These are phyloP conservation scores for Ascochyta viciae-villosae DNA, from an alignment of 2,329 filamentous ascomycete species.

Conservation along the genomic window DNA sequence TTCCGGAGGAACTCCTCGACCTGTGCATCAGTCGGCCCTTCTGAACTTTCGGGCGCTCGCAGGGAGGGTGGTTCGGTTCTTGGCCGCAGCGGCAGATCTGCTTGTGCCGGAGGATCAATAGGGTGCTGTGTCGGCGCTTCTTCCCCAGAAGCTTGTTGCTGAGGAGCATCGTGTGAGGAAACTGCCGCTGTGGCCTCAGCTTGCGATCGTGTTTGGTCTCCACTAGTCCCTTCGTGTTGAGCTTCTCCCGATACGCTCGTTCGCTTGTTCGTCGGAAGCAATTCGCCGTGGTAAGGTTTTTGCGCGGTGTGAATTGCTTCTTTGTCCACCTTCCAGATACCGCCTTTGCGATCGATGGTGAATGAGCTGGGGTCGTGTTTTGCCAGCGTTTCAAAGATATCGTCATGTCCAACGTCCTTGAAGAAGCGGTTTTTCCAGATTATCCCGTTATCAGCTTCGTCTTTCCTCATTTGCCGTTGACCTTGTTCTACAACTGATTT, in stretches of 20 bases:
- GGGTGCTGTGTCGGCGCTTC: slow-evolving; percentile 7
- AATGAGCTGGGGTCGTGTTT: slow-evolving; percentile 28
- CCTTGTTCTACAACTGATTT: slow-evolving; percentile 47
- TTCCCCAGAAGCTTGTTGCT: slow-evolving; percentile 7
- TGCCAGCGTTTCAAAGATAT: slow-evolving; percentile 35
- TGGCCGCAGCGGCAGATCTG: slow-evolving; percentile 2
- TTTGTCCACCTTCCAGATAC: slow-evolving; percentile 43
- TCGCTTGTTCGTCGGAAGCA: slow-evolving; percentile 35
- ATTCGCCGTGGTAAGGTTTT: slow-evolving; percentile 40
- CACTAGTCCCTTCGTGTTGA: not conserved
- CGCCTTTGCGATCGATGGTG: slow-evolving; percentile 32
- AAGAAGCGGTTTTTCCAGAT: slow-evolving; percentile 54
- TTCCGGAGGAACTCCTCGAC: slow-evolving; percentile 32
- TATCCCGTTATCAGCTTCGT: slow-evolving; percentile 45
- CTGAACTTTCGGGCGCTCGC: slow-evolving; percentile 1
- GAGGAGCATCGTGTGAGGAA: not conserved
- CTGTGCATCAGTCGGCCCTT: slow-evolving; percentile 24
- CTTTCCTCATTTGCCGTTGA: slow-evolving; percentile 52
- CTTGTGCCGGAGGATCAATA: slow-evolving; percentile 6
- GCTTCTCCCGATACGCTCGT: slow-evolving; percentile 1
- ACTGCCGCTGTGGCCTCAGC: not conserved
- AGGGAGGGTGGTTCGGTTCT: not conserved
- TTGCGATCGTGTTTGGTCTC: not conserved
- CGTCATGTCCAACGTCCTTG: slow-evolving; percentile 36
- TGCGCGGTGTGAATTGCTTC: slow-evolving; percentile 29